Percentiles rank a stretch among this genome's conserved stretches.
These are phyloP conservation scores for Didymella glomerata DNA, from an alignment of 2,329 filamentous ascomycete species.

Conservation along the genomic window DNA sequence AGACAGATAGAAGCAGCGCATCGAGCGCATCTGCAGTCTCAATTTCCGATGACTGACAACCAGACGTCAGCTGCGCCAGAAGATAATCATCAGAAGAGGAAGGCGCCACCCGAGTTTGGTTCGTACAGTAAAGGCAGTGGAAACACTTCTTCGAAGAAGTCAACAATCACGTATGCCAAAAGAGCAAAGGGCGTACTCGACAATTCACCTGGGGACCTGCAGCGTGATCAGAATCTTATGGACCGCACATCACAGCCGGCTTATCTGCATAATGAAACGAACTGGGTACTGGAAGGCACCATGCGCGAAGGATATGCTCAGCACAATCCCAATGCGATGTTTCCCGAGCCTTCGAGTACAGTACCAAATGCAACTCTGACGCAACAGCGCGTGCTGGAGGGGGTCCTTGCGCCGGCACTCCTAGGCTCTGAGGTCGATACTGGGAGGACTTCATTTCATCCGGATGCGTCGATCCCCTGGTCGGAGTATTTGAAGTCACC, in stretches of 20 bases:
- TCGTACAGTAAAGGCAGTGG: neutral
- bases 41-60: slow-evolving; percentile 16
- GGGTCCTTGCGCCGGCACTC: slow-evolving; percentile 39
- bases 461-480: slow-evolving; percentile 48
- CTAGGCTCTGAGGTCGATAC: slow-evolving; percentile 33
- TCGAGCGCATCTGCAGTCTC: slow-evolving; percentile 35
- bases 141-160: slow-evolving; percentile 5
- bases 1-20: slow-evolving; percentile 37
- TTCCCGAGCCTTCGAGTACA: slow-evolving; percentile 54
- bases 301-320: slow-evolving; percentile 48
- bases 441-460: slow-evolving; percentile 26
- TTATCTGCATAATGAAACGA: slow-evolving; percentile 7
- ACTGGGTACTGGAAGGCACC: slow-evolving; percentile 43
- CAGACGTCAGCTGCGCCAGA: neutral
- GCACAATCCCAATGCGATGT: slow-evolving; percentile 54
- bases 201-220: slow-evolving; percentile 8
- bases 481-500: slow-evolving; percentile 46
- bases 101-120: neutral
- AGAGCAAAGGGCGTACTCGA: slow-evolving; percentile 20
- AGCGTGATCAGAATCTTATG: neutral
- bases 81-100: neutral
- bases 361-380: slow-evolving; percentile 53
- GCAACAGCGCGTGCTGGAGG: slow-evolving; percentile 52
- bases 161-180: slow-evolving; percentile 23
- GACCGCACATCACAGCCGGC: neutral